These are phyloP conservation scores for Arachnomyces sp. DNA, from an alignment of 2,329 filamentous ascomycete genomes.

Conservation along the genomic window DNA sequence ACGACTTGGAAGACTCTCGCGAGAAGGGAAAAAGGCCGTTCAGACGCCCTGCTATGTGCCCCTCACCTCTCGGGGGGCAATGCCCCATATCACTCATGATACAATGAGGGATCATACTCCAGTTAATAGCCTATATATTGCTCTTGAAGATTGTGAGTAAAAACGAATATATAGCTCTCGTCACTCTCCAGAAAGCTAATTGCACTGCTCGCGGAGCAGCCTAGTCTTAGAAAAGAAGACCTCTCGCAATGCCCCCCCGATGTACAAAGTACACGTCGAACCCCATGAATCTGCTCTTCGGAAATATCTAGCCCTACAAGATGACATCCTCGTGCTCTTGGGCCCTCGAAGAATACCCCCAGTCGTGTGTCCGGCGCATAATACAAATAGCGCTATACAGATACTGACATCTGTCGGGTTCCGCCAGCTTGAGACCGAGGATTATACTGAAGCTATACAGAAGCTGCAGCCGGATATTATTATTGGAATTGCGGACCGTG, in stretches of 20 bases:
- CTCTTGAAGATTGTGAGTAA: constrained; percentile 82
- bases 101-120: constrained; percentile 59
- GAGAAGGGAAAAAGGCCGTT: constrained; percentile 58
- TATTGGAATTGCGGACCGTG: constrained; percentile 67
- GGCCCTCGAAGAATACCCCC: constrained; percentile 71
- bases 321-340: constrained; percentile 61
- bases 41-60: constrained; percentile 77
- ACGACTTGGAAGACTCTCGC: constrained; percentile 59
- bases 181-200: constrained; percentile 24
- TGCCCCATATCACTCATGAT: constrained; percentile 88
- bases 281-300: constrained; percentile 55
- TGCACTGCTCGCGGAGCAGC: constrained; percentile 26
- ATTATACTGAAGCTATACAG: constrained; percentile 60
- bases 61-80: constrained; percentile 70
- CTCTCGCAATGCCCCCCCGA: constrained; percentile 38
- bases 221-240: constrained; percentile 57
- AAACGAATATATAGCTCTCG: not conserved
- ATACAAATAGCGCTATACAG: constrained; percentile 63
- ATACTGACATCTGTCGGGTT: constrained; percentile 86
- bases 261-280: constrained; percentile 44
- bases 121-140: constrained; percentile 67
- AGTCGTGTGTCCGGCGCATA: constrained; percentile 60
- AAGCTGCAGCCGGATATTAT: constrained; percentile 72
- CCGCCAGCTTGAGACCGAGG: constrained; percentile 57
- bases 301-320: constrained; percentile 65